A percentile compares a stretch with the other conserved stretches of the same genome.
Evolutionary conservation across 2,329 filamentous ascomycete species (phyloP).

Genomic region (Pseudogymnoascus sp.): DNA sequence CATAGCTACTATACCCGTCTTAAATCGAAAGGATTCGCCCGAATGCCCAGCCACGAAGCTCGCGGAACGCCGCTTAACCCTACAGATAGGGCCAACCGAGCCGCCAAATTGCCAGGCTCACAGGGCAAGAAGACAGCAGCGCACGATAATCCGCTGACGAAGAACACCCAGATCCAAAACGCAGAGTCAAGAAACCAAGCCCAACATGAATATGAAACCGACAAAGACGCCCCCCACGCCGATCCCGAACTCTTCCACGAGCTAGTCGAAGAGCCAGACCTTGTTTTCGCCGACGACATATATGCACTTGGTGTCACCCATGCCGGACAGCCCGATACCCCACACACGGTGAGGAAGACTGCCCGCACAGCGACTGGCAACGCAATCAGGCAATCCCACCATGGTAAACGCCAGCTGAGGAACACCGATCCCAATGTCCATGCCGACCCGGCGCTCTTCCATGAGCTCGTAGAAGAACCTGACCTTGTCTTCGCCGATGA

Average conservation of each 20-base stretch:
- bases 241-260: neutral
- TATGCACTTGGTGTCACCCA: neutral
- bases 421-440: neutral
- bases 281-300: neutral
- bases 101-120: neutral
- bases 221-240: neutral
- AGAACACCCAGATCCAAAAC: neutral
- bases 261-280: neutral
- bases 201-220: neutral
- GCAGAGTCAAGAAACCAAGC: neutral
- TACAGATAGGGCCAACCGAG: neutral
- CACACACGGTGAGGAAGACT: neutral
- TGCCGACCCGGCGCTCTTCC: neutral
- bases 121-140: neutral
- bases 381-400: neutral
- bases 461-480: neutral
- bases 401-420: neutral
- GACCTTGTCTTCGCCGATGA: neutral
- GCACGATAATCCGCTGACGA: neutral
- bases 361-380: neutral
- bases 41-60: neutral
- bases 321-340: neutral
- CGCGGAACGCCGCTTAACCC: neutral
- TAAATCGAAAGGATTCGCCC: neutral
- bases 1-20: neutral